Evolutionary conservation across 2,329 filamentous ascomycete genomes (phyloP).

Genomic region (Escovopsis sp.): DNA sequence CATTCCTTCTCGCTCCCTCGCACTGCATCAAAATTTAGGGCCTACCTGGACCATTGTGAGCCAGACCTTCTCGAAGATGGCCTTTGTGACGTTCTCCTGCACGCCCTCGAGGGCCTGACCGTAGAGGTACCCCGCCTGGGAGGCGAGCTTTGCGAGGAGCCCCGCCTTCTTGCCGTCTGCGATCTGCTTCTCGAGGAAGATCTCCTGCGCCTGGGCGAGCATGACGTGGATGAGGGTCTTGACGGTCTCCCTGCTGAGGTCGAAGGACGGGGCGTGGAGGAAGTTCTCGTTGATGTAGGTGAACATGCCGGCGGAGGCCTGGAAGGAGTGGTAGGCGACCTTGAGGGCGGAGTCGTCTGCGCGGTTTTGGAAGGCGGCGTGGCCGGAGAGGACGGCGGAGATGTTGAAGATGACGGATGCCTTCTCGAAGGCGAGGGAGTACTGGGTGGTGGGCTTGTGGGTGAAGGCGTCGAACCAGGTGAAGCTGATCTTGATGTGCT

Average conservation of each 20-base stretch:
- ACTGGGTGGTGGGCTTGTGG: slow-evolving; percentile 91
- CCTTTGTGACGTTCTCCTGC: slow-evolving; percentile 82
- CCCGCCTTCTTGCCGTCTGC: slow-evolving; percentile 85
- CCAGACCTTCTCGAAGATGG: slow-evolving; percentile 92
- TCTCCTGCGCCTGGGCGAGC: slow-evolving; percentile 90
- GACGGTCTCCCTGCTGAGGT: slow-evolving; percentile 87
- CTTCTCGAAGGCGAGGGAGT: slow-evolving; percentile 94
- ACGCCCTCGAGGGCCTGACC: slow-evolving; percentile 75
- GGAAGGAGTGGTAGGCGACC: slow-evolving; percentile 94
- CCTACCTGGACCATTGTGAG: slow-evolving; percentile 60
- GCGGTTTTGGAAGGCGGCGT: slow-evolving; percentile 84
- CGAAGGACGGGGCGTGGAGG: slow-evolving; percentile 88
- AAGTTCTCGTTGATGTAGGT: slow-evolving; percentile 99
- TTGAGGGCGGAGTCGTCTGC: slow-evolving; percentile 88
- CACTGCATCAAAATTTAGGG: too few species aligned
- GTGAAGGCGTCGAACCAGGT: slow-evolving; percentile 99
- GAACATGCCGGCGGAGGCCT: slow-evolving; percentile 97
- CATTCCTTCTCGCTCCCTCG: too few species aligned
- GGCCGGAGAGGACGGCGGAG: slow-evolving; percentile 86
- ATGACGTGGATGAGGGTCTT: slow-evolving; percentile 87
- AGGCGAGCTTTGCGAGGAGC: slow-evolving; percentile 80
- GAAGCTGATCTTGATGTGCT: slow-evolving; percentile 97
- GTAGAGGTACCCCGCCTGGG: slow-evolving; percentile 81
- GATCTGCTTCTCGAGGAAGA: slow-evolving; percentile 93
- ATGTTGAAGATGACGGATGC: slow-evolving; percentile 99